phyloP scores from a whole-genome alignment of 768 basidiomycete genomes.

The Exidia glandulosa region DNA sequence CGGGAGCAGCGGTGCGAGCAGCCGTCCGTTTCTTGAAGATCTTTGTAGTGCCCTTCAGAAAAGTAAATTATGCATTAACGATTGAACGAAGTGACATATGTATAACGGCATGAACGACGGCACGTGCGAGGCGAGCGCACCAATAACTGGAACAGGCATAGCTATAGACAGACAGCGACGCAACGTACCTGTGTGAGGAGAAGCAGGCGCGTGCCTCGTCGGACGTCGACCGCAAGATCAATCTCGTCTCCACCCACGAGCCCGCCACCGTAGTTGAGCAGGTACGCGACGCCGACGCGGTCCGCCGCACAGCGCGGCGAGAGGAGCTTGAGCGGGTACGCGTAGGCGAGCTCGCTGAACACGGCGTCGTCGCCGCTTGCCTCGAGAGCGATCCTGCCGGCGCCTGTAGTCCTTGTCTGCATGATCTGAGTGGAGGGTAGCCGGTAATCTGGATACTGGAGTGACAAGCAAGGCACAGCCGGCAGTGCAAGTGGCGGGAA shows the following conservation, averaged over 20 bases:
- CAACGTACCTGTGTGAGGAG: conserved; percentile 72
- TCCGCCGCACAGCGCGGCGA: conserved; percentile 45
- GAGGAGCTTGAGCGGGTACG: conserved; percentile 82
- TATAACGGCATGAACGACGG: background rate
- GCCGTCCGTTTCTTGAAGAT: conserved; percentile 75
- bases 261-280: conserved; percentile 85
- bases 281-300: conserved; percentile 58
- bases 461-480: too few relatives aligned
- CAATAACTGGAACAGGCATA: background rate
- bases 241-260: conserved; percentile 79
- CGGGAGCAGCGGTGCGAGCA: background rate
- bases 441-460: too few relatives aligned
- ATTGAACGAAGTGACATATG: background rate
- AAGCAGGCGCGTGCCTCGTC: conserved; percentile 45
- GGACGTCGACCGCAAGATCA: conserved; percentile 49
- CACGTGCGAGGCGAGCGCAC: background rate
- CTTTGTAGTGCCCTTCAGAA: conserved; percentile 75
- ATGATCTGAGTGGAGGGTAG: background rate
- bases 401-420: background rate
- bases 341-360: conserved; percentile 65
- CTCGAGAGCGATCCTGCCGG: conserved; percentile 9
- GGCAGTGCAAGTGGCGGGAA: background rate
- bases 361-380: conserved; percentile 40
- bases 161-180: background rate
- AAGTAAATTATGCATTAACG: background rate